A percentile compares a stretch with the other conserved stretches of the same genome.
Evolutionary conservation across 2,329 filamentous ascomycete species (phyloP).

Genomic region (Beauveria sp.): DNA sequence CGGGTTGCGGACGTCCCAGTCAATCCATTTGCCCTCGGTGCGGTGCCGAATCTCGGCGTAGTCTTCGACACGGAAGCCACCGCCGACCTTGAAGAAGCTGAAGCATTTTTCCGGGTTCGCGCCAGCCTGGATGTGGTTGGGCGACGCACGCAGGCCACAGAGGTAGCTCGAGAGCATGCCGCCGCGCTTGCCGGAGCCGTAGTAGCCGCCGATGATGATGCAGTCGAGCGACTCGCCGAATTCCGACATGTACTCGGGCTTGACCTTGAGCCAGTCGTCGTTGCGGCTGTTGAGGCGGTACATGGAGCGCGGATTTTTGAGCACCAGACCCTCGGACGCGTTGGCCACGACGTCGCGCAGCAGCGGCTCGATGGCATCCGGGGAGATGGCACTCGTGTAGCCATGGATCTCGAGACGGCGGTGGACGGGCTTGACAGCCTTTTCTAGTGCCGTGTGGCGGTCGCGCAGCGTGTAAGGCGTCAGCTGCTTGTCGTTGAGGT

Average conservation of each 20-base stretch:
- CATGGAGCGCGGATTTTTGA: slow-evolving; percentile 85
- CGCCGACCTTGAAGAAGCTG: slow-evolving; percentile 98
- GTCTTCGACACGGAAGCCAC: slow-evolving; percentile 78
- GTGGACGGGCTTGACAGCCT: slow-evolving; percentile 60
- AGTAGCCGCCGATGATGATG: slow-evolving; percentile 85
- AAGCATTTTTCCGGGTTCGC: slow-evolving; percentile 67
- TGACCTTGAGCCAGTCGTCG: slow-evolving; percentile 97
- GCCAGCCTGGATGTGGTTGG: slow-evolving; percentile 54
- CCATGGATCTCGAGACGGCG: slow-evolving; percentile 78
- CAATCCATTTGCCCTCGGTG: slow-evolving; percentile 85
- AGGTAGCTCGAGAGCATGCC: slow-evolving; percentile 79
- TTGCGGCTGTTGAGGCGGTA: slow-evolving; percentile 87
- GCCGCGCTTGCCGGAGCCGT: slow-evolving; percentile 77
- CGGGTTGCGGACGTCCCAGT: slow-evolving; percentile 72
- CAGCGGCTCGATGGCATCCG: slow-evolving; percentile 68
- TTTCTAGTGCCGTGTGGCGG: slow-evolving; percentile 65
- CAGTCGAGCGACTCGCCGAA: slow-evolving; percentile 92
- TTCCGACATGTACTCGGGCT: slow-evolving; percentile 96
- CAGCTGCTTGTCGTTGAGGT: slow-evolving; percentile 72
- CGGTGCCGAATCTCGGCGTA: slow-evolving; percentile 75
- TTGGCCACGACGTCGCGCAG: slow-evolving; percentile 80
- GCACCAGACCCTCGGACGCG: slow-evolving; percentile 79
- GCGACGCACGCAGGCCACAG: slow-evolving; percentile 75
- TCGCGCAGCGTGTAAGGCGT: slow-evolving; percentile 79
- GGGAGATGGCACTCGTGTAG: slow-evolving; percentile 57